A percentile compares a stretch with the other conserved stretches of the same genome.
Evolutionary conservation across 2,329 filamentous ascomycete species (phyloP).

Genomic region (Claviceps africana): DNA sequence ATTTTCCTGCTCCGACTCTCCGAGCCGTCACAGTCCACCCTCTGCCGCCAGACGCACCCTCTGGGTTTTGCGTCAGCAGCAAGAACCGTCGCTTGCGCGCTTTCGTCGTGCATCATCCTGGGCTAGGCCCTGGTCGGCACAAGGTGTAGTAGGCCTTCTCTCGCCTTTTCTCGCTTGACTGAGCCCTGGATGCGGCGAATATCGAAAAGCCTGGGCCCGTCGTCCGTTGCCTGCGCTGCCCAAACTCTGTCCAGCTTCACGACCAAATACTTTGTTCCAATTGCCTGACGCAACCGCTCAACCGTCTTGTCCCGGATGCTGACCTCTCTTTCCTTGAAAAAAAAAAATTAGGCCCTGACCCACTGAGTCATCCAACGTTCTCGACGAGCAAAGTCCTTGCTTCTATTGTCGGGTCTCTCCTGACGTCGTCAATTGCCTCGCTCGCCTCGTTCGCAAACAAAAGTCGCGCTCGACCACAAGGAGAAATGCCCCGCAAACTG

Average conservation of each 20-base stretch:
- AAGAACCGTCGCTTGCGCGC: not conserved
- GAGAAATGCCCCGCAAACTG: slow-evolving; percentile 46
- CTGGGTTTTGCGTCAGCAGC: not conserved
- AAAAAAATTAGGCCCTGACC: not conserved
- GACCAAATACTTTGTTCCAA: not conserved
- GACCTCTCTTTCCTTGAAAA: slow-evolving; percentile 2
- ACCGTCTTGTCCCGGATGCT: not conserved
- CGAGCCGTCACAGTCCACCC: not conserved
- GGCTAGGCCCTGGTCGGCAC: not conserved
- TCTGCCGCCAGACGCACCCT: not conserved
- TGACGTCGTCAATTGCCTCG: no score
- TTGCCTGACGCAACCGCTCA: not conserved
- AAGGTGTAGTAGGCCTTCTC: not conserved
- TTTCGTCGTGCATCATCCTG: not conserved
- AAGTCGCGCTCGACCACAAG: slow-evolving; percentile 2
- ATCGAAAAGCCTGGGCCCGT: not conserved
- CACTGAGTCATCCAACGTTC: slow-evolving; percentile 1
- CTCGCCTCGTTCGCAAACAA: not conserved
- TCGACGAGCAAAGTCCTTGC: not conserved
- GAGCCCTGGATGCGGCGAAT: not conserved
- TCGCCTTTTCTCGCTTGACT: not conserved
- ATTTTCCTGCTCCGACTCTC: not conserved
- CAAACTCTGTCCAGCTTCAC: no score
- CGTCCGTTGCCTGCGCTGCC: not conserved
- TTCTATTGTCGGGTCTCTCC: not conserved